A percentile compares a stretch with the other conserved stretches of the same genome.
phyloP scores from a whole-genome alignment of 768 basidiomycete species.

The Russula emetica region DNA sequence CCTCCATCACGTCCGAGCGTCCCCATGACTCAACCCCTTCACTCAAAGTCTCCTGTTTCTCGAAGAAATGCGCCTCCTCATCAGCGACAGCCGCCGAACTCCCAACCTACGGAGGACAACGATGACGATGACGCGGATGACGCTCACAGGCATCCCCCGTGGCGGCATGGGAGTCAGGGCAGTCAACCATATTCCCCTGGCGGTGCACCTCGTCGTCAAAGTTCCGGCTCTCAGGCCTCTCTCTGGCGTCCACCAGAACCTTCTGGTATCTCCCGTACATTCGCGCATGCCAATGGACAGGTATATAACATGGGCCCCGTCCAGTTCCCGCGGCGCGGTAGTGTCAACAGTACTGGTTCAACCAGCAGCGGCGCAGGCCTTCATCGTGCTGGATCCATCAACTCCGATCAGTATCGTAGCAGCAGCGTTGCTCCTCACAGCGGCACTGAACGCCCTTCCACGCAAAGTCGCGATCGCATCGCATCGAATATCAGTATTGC shows the following conservation, averaged over 20 bases:
- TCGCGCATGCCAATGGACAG: conserved; percentile 35
- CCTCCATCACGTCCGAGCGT: conserved; percentile 6
- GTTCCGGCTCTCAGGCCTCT: conserved; percentile 9
- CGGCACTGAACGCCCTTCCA: conserved; percentile 1
- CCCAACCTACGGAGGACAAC: conserved; percentile 6
- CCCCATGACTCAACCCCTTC: not conserved
- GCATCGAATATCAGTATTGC: conserved; percentile 3
- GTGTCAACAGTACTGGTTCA: conserved; percentile 23
- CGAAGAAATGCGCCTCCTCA: conserved; percentile 12
- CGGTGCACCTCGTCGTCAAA: conserved; percentile 17
- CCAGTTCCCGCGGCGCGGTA: conserved; percentile 37
- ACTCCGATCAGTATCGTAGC: conserved; percentile 17
- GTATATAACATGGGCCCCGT: conserved; percentile 36
- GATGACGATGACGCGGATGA: conserved; percentile 15
- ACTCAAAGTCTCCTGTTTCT: conserved; percentile 16
- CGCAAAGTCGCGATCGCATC: conserved; percentile 27
- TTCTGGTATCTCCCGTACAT: conserved; percentile 24
- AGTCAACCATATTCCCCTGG: conserved; percentile 16
- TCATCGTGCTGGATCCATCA: conserved; percentile 20
- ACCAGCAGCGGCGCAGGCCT: conserved; percentile 26
- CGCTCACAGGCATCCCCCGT: not conserved
- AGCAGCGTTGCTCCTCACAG: conserved; percentile 11
- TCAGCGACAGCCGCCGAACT: conserved; percentile 15
- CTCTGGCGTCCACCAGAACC: conserved; percentile 14
- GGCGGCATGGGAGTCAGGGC: conserved; percentile 1